Conservation (phyloP, 176 grass and related monocot species). For the Musa troglodytarum region DNA sequence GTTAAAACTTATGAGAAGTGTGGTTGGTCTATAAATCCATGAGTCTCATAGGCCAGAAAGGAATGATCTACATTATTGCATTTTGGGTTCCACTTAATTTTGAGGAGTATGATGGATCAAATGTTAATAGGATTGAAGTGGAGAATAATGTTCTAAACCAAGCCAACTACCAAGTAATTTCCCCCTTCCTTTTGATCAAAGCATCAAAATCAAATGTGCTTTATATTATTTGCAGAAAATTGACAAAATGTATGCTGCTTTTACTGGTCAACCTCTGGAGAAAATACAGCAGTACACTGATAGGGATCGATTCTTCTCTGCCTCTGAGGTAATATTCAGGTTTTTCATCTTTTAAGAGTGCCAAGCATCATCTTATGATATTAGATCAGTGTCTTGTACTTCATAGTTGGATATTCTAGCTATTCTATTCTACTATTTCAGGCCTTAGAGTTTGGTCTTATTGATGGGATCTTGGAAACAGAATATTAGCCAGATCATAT, state of each 20-base stretch:
- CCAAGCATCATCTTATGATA: neutral
- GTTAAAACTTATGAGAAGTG: neutral
- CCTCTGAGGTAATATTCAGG: conserved; percentile 54
- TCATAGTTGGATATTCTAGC: neutral
- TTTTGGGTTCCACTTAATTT: too few relatives aligned
- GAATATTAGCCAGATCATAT: conserved; percentile 31
- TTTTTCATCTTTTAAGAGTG: neutral
- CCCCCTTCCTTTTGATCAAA: conserved; percentile 17
- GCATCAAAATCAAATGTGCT: conserved; percentile 11
- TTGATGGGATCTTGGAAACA: conserved; percentile 79
- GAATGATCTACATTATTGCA: too few relatives aligned
- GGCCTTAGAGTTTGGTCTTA: conserved; percentile 94
- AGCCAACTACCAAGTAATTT: neutral
- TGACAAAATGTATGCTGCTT: conserved; percentile 90
- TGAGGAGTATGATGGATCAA: too few relatives aligned
- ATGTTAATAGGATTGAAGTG: too few relatives aligned
- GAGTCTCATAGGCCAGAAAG: too few relatives aligned
- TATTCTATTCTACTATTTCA: conserved; percentile 20
- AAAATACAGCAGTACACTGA: conserved; percentile 80
- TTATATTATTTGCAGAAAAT: conserved; percentile 64
- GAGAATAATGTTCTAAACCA: too few relatives aligned
- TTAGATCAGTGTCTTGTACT: too few relatives aligned
- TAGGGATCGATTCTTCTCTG: conserved; percentile 82
- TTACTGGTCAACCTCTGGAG: conserved; percentile 80
- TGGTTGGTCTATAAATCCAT: too few relatives aligned